These are phyloP conservation scores for Picea glauca DNA, from an alignment of 75 land plant genomes.

Conservation along the genomic window DNA sequence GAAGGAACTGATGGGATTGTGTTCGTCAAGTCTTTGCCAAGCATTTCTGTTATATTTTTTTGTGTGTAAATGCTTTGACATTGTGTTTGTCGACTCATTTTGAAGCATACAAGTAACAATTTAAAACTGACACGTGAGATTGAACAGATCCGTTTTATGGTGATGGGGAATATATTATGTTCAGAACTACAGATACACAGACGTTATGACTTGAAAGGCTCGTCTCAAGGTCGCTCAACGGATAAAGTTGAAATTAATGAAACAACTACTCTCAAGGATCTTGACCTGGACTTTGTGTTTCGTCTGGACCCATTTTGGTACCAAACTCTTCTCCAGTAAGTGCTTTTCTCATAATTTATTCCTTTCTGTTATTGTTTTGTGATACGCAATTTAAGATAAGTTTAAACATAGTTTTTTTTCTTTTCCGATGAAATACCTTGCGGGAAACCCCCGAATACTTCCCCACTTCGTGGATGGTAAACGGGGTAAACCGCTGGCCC, in stretches of 20 bases:
- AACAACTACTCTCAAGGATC: conserved; percentile 73
- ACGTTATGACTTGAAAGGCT: conserved; percentile 84
- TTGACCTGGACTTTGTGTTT: conserved; percentile 68
- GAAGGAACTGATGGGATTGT: background rate
- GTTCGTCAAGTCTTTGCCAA: background rate
- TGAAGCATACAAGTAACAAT: background rate
- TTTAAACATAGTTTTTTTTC: background rate
- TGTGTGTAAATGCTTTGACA: background rate
- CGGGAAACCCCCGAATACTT: too few relatives aligned
- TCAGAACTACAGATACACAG: conserved; percentile 75
- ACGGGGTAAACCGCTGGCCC: too few relatives aligned
- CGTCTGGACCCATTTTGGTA: conserved; percentile 63
- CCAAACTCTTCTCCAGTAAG: conserved; percentile 48
- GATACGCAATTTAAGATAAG: background rate
- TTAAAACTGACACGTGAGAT: background rate
- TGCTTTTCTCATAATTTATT: background rate
- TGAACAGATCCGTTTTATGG: conserved; percentile 81
- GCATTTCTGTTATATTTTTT: background rate
- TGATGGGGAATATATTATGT: conserved; percentile 90
- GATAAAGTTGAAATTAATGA: conserved; percentile 46
- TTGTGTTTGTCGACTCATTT: background rate
- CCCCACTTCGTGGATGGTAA: too few relatives aligned
- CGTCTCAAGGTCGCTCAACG: conserved; percentile 72
- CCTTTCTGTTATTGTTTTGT: background rate
- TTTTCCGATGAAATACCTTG: too few relatives aligned